phyloP scores from a whole-genome alignment of 306 rosid species.

The Sphenostylis stenocarpa region DNA sequence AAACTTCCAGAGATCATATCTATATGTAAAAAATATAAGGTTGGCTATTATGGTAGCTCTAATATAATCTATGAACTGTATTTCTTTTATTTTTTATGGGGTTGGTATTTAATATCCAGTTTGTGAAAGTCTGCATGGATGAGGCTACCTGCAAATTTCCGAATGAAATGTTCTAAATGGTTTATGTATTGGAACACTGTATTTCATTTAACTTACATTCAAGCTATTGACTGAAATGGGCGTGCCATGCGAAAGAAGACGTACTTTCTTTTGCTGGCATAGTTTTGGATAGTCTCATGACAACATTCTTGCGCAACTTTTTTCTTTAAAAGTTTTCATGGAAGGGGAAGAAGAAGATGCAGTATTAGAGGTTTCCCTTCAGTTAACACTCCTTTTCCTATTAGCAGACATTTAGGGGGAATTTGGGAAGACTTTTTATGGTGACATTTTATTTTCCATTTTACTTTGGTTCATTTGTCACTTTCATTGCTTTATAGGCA shows the following conservation, averaged over 20 bases:
- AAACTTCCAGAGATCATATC: slow-evolving; percentile 91
- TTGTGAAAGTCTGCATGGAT: background rate
- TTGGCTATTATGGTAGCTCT: slow-evolving; percentile 28
- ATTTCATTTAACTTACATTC: background rate
- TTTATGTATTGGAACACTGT: background rate
- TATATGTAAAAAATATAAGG: slow-evolving; percentile 88
- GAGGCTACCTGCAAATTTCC: background rate
- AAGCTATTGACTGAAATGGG: background rate
- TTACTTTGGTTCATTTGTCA: slow-evolving; percentile 32
- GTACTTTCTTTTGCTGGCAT: background rate
- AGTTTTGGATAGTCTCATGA: background rate
- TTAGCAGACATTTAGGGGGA: background rate
- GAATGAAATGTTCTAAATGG: background rate
- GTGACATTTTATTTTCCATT: background rate
- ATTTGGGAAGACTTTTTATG: background rate
- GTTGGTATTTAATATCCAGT: background rate
- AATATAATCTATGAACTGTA: background rate
- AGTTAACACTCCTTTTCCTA: background rate
- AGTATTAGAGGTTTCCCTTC: background rate
- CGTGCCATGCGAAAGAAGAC: background rate
- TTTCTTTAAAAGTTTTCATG: background rate
- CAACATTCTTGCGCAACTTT: slow-evolving; percentile 4
- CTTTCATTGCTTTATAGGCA: slow-evolving; percentile 43
- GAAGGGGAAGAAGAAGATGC: background rate
- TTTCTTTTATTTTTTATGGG: background rate